Conservation (phyloP, 768 basidiomycete genomes). For the Terana coerulea region DNA sequence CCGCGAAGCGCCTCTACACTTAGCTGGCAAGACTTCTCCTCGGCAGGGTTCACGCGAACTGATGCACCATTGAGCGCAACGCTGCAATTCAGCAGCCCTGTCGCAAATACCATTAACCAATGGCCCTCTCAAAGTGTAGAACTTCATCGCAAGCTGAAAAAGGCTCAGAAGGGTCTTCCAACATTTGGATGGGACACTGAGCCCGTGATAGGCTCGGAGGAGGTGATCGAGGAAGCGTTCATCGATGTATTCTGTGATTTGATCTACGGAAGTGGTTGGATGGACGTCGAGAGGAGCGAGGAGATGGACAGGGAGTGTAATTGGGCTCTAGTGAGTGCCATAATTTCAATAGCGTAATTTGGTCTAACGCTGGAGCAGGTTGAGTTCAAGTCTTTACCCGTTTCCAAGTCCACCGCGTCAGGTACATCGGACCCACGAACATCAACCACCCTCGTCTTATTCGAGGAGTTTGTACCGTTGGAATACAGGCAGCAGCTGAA, state of each 20-base stretch:
- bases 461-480: conserved; percentile 91
- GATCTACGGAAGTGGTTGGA: conserved; percentile 81
- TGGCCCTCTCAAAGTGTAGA: conserved; percentile 78
- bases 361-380: conserved; percentile 51
- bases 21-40: conserved; percentile 88
- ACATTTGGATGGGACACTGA: conserved; percentile 93
- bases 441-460: conserved; percentile 68
- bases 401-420: conserved; percentile 25
- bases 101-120: conserved; percentile 54
- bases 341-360: not conserved
- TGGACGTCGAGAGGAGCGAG: conserved; percentile 71
- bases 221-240: conserved; percentile 88
- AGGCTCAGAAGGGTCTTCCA: conserved; percentile 75
- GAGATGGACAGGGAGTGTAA: conserved; percentile 82
- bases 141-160: conserved; percentile 76
- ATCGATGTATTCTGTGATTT: conserved; percentile 83
- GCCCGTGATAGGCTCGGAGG: conserved; percentile 72
- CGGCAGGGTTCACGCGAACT: conserved; percentile 74
- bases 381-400: conserved; percentile 79
- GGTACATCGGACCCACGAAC: conserved; percentile 64
- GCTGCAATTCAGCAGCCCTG: conserved; percentile 68
- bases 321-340: conserved; percentile 89
- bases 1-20: conserved; percentile 79
- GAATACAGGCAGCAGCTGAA: conserved; percentile 80
- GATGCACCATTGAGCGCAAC: conserved; percentile 77